Percentiles rank a stretch among this genome's conserved stretches.
These are phyloP conservation scores for Fusarium ramigenum DNA, from an alignment of 2,329 filamentous ascomycete genomes.

Conservation along the genomic window DNA sequence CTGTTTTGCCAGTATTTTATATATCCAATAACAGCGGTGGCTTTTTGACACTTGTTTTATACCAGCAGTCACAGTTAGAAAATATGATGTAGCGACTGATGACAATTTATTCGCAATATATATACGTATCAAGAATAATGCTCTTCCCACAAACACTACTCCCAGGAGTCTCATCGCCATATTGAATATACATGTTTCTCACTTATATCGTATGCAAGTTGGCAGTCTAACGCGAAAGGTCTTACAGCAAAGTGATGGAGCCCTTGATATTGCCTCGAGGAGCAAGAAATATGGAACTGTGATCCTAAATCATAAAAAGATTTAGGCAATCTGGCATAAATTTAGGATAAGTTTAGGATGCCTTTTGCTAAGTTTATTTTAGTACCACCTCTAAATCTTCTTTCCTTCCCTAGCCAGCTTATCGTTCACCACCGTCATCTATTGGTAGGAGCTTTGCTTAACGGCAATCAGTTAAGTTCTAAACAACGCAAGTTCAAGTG, in stretches of 20 bases:
- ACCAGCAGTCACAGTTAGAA: not conserved
- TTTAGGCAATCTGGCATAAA: not conserved
- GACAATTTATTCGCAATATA: not conserved
- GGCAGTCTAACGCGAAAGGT: too few species aligned
- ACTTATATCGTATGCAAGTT: too few species aligned
- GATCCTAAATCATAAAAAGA: not conserved
- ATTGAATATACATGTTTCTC: too few species aligned
- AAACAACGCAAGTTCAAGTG: accelerated
- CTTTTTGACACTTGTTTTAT: not conserved
- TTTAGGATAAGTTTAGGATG: not conserved
- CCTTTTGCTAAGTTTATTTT: not conserved
- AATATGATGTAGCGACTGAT: not conserved
- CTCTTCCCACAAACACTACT: not conserved
- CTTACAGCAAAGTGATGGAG: too few species aligned
- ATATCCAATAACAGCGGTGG: not conserved
- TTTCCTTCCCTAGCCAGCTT: too few species aligned
- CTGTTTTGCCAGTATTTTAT: not conserved
- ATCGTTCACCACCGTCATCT: not conserved
- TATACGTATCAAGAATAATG: not conserved
- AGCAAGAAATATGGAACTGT: not conserved
- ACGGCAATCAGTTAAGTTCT: not conserved
- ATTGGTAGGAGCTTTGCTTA: not conserved
- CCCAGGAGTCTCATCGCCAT: not conserved
- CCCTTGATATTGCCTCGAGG: too few species aligned
- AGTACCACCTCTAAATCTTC: too few species aligned